phyloP scores from a whole-genome alignment of 257 asterid species.

The Fraxinus cuspidata region DNA sequence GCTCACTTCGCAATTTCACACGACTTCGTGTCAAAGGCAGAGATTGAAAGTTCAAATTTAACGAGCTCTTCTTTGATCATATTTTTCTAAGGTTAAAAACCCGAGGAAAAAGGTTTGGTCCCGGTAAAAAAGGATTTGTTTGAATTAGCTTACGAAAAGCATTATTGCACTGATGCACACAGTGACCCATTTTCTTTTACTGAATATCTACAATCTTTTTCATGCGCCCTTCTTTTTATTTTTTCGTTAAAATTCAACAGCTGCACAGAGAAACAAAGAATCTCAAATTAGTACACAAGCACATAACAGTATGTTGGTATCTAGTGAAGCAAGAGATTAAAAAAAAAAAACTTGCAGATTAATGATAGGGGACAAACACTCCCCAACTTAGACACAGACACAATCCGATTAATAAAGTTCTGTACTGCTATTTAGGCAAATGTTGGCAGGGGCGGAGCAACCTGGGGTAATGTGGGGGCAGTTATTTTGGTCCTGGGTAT shows the following conservation, averaged over 20 bases:
- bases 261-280: background rate
- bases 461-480: too few species aligned
- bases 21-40: conserved; percentile 36
- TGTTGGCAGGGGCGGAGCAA: background rate
- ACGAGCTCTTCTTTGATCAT: conserved; percentile 15
- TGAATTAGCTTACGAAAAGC: conserved; percentile 41
- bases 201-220: conserved; percentile 4
- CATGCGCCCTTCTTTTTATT: background rate
- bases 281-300: background rate
- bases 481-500: too few species aligned
- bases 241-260: background rate
- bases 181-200: conserved; percentile 42
- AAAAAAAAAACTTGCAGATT: background rate
- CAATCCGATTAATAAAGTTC: background rate
- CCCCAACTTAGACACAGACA: too few species aligned
- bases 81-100: conserved; percentile 29
- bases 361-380: background rate
- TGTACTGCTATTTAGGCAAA: background rate
- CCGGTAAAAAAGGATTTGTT: conserved; percentile 35
- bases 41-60: conserved; percentile 30
- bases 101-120: conserved; percentile 37
- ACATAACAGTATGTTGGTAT: background rate
- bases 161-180: conserved; percentile 43
- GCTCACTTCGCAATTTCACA: conserved; percentile 40
- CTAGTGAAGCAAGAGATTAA: background rate